phyloP scores from a whole-genome alignment of 176 grass and related monocot genomes.

The Eleusine coracana region DNA sequence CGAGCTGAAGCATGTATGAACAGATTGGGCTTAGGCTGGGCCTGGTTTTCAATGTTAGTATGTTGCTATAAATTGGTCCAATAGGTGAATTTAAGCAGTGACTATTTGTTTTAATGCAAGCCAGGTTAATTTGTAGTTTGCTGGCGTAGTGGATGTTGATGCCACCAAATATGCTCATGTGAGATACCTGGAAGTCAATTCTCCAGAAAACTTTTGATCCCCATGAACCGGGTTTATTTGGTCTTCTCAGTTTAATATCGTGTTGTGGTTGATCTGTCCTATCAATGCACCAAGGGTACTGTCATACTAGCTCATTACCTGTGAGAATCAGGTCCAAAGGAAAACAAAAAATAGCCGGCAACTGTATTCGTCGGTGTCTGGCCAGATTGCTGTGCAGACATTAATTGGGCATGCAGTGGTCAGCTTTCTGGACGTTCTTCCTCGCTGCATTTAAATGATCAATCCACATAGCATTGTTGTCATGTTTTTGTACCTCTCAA shows the following conservation, averaged over 20 bases:
- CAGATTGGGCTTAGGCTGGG: not conserved
- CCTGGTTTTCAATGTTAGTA: not conserved
- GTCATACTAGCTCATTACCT: not conserved
- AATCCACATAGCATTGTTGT: not conserved
- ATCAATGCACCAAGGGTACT: not conserved
- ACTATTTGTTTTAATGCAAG: not conserved
- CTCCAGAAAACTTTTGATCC: not conserved
- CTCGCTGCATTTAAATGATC: slow-evolving; percentile 30
- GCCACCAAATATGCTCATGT: not conserved
- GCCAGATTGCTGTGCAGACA: not conserved
- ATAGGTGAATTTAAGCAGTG: not conserved
- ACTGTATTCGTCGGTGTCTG: not conserved
- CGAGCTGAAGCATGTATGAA: not conserved
- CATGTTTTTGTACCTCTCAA: slow-evolving; percentile 19
- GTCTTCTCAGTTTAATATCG: not conserved
- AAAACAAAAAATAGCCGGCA: not conserved
- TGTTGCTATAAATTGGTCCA: not conserved
- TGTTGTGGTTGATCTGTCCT: slow-evolving; percentile 20
- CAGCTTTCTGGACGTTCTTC: not conserved
- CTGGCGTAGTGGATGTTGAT: slow-evolving; percentile 10
- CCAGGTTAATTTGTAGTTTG: not conserved
- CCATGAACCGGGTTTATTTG: not conserved
- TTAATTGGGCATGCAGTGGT: slow-evolving; percentile 26
- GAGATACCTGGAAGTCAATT: slow-evolving; percentile 30
- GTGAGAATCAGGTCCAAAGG: not conserved